Base-by-base conservation (phyloP, 192 early-diverging fungal species). In the Entrophospora sp. region DNA sequence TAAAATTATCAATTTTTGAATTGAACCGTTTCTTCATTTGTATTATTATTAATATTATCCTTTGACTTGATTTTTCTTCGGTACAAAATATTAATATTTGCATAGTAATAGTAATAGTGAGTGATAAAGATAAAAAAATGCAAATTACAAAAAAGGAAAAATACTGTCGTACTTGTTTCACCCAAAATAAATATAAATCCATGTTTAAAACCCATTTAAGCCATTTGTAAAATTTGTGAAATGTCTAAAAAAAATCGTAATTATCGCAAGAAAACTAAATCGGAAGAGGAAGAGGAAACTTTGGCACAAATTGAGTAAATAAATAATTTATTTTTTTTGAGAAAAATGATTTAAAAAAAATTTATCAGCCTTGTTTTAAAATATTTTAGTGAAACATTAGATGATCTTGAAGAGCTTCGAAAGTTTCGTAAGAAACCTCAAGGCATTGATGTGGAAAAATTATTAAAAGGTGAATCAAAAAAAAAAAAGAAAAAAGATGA, bases 401-500 rank as follows among this genome's bases (percentile, higher is more conserved):
- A 84, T 58, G 82, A 84, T 42, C 36, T 84, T 13, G 44, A 78
- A 3, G 85, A 88, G 56, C 67, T 88, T 28, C 76, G 87, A 22
- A 79, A 78, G 46, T 64, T 78, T 45, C 80, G 87, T 37, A 74
- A 75, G 45, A 79, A 80, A 36, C 75, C 73, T 20, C 64, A 77
- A 53, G 87, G 85, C 4, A 73, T 88, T 8, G 83, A 82, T 48
- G 68, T 73, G 5, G 67, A 76, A 35, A 82, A 87, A 63, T 71
- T 88, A 20, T 52, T 75, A 5, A 73, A 78, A 12, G 85, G 85
- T 28, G 80, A 83, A 31, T 67, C 71, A 13, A 79, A 75, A 66
- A 74, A 72, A 43, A 79, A 83, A 38, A 78, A 81, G 63, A 77
- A 80, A 49, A 81, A 80, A 34, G 74, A 78, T 57, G 82, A 82